Evolutionary conservation across 345 rosid species (phyloP), one percentile per base, ranked within the genome.

Genomic region (Camelina neglecta): DNA sequence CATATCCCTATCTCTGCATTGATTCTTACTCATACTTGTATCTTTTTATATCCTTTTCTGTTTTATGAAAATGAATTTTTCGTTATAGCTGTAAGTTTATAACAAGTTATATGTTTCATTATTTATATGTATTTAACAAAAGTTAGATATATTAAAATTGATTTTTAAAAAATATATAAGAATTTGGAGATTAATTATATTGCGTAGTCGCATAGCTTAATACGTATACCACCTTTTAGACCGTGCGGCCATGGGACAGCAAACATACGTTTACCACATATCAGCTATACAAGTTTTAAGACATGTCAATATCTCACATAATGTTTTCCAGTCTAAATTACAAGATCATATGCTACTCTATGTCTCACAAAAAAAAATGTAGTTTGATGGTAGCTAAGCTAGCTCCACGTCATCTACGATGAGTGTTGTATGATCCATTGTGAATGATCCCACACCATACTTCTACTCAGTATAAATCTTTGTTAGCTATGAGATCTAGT

Each of bases 1-100:
- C 20, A 10, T 29, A 68, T 68, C 79, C 69, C 54, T 53, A 51
- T 68, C 75, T 81, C 55, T 67, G 73, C 79, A 68, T 51, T 60
- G 74, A 68, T 68, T 75, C 79, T 50, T 60, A 57, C 21, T 74
- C 66, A n/a, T 35, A 56, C 20, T 74, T 33, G 41, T 65, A 7
- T 2, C 4, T 13, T 73, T 42, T 35, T 1, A 35, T 29, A 26
- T 63, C 20, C 0, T 11, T 51, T 39, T 42, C 5, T 53, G 18
- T 39, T 63, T 51, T 41, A 20, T 63, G 45, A 7, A 50, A 24
- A 60, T 26, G 13, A 60, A 38, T 6, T 11, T 23, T 12, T 58
- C 7, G 36, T 9, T 12, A 4, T 16, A 35, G 2, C 3, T 4
- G n/a, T n/a, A 57, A n/a, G 42, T 39, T 35, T 16, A 31, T 18